Conservation (phyloP, 805 yeast species). For the Pichia ethanolica region DNA sequence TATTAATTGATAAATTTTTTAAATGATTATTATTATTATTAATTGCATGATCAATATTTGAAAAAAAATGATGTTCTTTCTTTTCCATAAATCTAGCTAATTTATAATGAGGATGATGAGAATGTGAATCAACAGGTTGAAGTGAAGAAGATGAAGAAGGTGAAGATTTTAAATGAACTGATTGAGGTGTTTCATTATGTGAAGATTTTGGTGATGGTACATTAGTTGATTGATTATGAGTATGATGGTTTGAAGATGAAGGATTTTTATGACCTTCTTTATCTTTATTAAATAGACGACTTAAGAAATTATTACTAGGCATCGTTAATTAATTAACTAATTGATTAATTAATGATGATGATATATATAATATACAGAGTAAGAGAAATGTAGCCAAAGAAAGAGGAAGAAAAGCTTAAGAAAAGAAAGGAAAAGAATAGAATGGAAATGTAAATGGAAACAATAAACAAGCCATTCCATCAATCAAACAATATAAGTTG, state of each 20-base stretch:
- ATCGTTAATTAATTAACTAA: not conserved
- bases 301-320: constrained; percentile 3
- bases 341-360: not conserved
- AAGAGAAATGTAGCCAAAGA: too few relatives aligned
- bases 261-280: not conserved
- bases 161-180: not conserved
- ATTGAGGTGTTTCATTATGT: not conserved
- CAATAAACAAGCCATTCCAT: too few relatives aligned
- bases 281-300: constrained; percentile 6
- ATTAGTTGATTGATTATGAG: not conserved
- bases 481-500: too few relatives aligned
- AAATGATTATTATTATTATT: not conserved
- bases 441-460: too few relatives aligned
- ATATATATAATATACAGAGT: too few relatives aligned
- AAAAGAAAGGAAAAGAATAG: too few relatives aligned
- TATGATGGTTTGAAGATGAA: not conserved
- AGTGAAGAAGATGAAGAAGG: constrained; percentile 3
- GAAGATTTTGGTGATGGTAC: not conserved
- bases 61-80: constrained; percentile 3
- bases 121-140: constrained; percentile 11
- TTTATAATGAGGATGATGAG: constrained; percentile 9
- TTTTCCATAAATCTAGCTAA: constrained; percentile 14
- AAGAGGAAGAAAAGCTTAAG: too few relatives aligned
- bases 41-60: not conserved
- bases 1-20: too few relatives aligned